Evolutionary conservation across 805 yeast genomes (phyloP).

Genomic region (Candida corydali): DNA sequence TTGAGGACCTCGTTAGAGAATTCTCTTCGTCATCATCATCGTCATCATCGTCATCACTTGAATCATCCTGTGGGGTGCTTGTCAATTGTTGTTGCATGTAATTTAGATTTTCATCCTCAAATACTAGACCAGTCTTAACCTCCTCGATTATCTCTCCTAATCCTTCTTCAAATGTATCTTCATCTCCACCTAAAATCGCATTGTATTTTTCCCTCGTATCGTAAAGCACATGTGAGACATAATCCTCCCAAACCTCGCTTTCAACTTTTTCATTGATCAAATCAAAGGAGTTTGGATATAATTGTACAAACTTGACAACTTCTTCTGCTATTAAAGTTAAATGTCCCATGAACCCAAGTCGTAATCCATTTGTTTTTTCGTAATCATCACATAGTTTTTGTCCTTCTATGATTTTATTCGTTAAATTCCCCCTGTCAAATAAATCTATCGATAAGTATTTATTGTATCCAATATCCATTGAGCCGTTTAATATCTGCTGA

Average conservation of each 20-base stretch:
- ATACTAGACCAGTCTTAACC: conserved; percentile 25
- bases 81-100: conserved; percentile 76
- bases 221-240: conserved; percentile 76
- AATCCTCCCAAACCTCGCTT: conserved; percentile 65
- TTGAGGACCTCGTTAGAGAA: conserved; percentile 37
- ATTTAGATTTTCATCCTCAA: conserved; percentile 53
- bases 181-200: conserved; percentile 85
- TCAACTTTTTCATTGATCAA: conserved; percentile 35
- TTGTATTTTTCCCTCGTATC: conserved; percentile 93
- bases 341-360: conserved; percentile 96
- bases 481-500: conserved; percentile 44
- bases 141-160: conserved; percentile 37
- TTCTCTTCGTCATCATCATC: conserved; percentile 35
- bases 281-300: conserved; percentile 35
- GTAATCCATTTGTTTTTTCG: conserved; percentile 49
- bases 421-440: conserved; percentile 46
- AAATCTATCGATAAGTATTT: conserved; percentile 51
- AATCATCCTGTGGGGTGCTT: conserved; percentile 22
- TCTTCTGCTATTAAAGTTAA: conserved; percentile 92
- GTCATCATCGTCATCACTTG: conserved; percentile 20
- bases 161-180: conserved; percentile 40
- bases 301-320: conserved; percentile 77
- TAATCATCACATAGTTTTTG: conserved; percentile 63
- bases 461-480: conserved; percentile 47
- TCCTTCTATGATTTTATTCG: conserved; percentile 39